These are phyloP conservation scores for Grigorovia jiainica DNA, from an alignment of 805 yeast species.

Conservation along the genomic window DNA sequence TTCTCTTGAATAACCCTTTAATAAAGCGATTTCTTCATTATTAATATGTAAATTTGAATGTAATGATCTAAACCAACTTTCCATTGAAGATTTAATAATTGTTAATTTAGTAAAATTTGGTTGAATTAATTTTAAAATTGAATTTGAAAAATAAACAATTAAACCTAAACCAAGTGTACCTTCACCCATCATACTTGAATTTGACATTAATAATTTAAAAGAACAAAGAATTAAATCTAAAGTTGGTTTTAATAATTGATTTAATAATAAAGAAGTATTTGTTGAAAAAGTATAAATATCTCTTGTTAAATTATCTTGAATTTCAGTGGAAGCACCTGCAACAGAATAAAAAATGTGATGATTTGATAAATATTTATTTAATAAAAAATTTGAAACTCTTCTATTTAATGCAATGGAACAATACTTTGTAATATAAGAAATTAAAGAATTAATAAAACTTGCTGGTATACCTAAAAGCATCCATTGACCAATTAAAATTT, in stretches of 20 bases:
- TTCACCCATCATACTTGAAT: slow-evolving; percentile 44
- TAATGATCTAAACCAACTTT: slow-evolving; percentile 72
- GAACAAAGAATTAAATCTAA: slow-evolving; percentile 75
- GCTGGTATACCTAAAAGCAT: slow-evolving; percentile 82
- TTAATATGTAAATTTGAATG: slow-evolving; percentile 75
- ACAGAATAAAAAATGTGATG: slow-evolving; percentile 24
- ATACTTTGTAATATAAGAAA: slow-evolving; percentile 50
- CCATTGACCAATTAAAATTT: slow-evolving; percentile 59
- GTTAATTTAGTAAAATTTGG: slow-evolving; percentile 86
- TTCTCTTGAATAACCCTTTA: slow-evolving; percentile 75
- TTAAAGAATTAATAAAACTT: slow-evolving; percentile 62
- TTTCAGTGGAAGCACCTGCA: slow-evolving; percentile 13
- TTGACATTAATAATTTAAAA: slow-evolving; percentile 52
- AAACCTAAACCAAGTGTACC: slow-evolving; percentile 71
- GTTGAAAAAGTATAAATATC: slow-evolving; percentile 67
- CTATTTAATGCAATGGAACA: slow-evolving; percentile 51
- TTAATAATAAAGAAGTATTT: slow-evolving; percentile 65
- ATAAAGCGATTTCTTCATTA: slow-evolving; percentile 79
- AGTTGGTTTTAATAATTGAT: slow-evolving; percentile 76
- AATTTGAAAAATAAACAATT: slow-evolving; percentile 72
- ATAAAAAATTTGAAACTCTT: slow-evolving; percentile 53
- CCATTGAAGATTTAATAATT: slow-evolving; percentile 64
- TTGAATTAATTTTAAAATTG: slow-evolving; percentile 61
- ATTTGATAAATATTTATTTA: slow-evolving; percentile 65
- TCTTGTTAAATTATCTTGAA: slow-evolving; percentile 43